Evolutionary conservation across 78 protist genomes (phyloP), one percentile per base, ranked within the genome.

Genomic region (Tieghemostelium lacteum): DNA sequence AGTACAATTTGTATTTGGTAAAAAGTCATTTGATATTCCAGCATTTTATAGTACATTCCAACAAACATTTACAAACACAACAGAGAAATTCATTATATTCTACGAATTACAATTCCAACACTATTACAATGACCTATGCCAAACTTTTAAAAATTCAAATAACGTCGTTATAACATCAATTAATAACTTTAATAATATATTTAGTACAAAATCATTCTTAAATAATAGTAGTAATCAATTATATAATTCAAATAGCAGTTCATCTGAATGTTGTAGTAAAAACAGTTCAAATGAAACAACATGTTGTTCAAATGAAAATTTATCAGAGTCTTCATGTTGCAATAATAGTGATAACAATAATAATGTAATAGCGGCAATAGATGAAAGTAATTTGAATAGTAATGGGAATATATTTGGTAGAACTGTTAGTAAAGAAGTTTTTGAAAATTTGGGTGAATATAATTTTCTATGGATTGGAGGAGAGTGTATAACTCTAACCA

Each of bases 1-100:
- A 40, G 92, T 86, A 3, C 92, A 74, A 73, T 86, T 70, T 60
- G 92, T 86, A 66, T 86, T 75, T 86, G 92, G 92, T 6, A 57
- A 14, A 5, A 55, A 73, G 39, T 2, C 2, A 29, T 55, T 73
- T 12, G 78, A 73, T 73, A 3, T 10, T 34, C n/a, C 3, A 26
- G 5, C 50, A 52, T 37, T 31, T 2, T 29, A 57, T 8, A 28
- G 33, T 5, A 22, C n/a, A 55, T 75, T 75, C 61, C 17, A 50
- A 7, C 17, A 50, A 7, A 19, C 55, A 55, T 70, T 55, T 8
- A 6, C 24, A 5, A 36, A 70, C 3, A 70, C 36, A 26, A 8
- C 26, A 40, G 86, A 31, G 36, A 85, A 85, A 31, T 37, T 24
- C 17, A 70, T 60, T n/a, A 37, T 86, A 8, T 73, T 70, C 26